These are phyloP conservation scores for Fusarium avenaceum DNA, from an alignment of 2,329 filamentous ascomycete genomes.

Conservation along the genomic window DNA sequence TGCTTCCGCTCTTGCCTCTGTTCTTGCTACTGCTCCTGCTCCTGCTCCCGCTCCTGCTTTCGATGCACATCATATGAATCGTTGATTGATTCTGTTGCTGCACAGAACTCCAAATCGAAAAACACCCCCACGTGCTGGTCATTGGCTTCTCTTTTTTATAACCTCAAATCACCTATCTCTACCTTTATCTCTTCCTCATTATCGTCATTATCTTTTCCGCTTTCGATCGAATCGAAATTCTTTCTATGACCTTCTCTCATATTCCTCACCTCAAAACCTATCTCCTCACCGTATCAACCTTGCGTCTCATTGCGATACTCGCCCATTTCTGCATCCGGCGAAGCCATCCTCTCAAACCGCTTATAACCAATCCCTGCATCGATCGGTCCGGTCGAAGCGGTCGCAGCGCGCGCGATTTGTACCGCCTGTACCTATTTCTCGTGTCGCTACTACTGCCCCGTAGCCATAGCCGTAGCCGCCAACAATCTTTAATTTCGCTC, in stretches of 20 bases:
- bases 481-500: conserved; percentile 50
- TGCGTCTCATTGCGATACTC: conserved; percentile 30
- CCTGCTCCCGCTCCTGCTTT: conserved; percentile 11
- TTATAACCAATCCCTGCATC: conserved; percentile 39
- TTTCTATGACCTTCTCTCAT: conserved; percentile 39
- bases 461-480: conserved; percentile 31
- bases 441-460: conserved; percentile 34
- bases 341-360: conserved; percentile 38
- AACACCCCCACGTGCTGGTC: conserved; percentile 31
- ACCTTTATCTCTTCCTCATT: conserved; percentile 2
- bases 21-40: conserved; percentile 3
- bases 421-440: conserved; percentile 36
- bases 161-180: background rate
- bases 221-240: conserved; percentile 24
- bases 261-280: conserved; percentile 29
- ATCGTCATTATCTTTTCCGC: conserved; percentile 22
- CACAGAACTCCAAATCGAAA: conserved; percentile 28
- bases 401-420: conserved; percentile 34
- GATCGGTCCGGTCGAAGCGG: conserved; percentile 35
- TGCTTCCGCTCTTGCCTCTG: conserved; percentile 5
- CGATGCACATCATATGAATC: conserved; percentile 33
- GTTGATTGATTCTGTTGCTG: conserved; percentile 24
- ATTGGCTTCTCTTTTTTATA: conserved; percentile 27
- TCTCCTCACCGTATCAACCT: conserved; percentile 35
- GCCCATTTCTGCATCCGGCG: conserved; percentile 39